phyloP scores from a whole-genome alignment of 106 monocot species.

The Dendrobium chrysotoxum region DNA sequence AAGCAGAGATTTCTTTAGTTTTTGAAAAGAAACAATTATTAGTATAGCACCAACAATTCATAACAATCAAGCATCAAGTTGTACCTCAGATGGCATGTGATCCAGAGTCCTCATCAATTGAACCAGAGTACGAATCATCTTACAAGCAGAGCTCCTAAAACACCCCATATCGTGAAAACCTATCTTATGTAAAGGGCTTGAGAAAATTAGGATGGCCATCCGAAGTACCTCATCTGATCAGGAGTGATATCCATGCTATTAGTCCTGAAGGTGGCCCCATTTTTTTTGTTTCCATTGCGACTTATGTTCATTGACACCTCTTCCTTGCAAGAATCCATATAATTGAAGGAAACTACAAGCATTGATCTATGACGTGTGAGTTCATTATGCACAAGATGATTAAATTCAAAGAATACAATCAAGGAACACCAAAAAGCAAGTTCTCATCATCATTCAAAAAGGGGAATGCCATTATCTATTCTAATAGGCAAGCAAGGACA shows the following conservation, averaged over 20 bases:
- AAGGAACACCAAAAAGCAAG: background rate
- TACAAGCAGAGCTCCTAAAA: conserved; percentile 93
- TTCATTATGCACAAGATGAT: background rate
- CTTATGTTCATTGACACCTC: conserved; percentile 88
- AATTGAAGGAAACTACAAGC: conserved; percentile 81
- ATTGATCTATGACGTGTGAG: background rate
- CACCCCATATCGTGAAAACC: background rate
- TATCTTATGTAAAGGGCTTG: background rate
- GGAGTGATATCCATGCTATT: conserved; percentile 65
- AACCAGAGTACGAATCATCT: conserved; percentile 91
- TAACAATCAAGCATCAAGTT: background rate
- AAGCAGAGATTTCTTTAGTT: conserved; percentile 8
- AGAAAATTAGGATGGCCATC: background rate
- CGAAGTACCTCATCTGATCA: conserved; percentile 87
- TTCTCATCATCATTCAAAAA: background rate
- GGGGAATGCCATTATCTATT: background rate
- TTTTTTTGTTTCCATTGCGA: conserved; percentile 74
- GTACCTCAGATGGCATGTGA: conserved; percentile 89
- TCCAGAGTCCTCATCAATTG: conserved; percentile 96
- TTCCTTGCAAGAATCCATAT: conserved; percentile 39
- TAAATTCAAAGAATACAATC: background rate
- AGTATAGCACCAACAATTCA: background rate
- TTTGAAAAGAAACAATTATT: background rate
- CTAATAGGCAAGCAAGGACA: background rate
- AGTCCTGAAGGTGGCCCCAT: conserved; percentile 52